Base-by-base conservation (phyloP, 768 basidiomycete species). In the Macrolepiota fuliginosa region DNA sequence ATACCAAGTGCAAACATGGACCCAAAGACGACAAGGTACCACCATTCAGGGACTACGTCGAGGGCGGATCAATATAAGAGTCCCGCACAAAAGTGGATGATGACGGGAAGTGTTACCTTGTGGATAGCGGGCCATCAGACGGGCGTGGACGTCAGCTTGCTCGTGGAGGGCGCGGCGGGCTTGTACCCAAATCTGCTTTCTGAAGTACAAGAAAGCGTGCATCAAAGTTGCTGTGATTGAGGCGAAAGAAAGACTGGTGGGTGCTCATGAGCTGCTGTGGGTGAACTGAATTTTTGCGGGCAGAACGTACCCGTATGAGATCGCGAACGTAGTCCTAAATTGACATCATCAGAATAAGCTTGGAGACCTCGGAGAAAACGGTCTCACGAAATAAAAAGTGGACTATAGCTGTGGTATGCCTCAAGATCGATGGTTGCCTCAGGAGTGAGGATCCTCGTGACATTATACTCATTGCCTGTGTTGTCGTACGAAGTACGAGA, bases 121-220 rank as follows among this genome's bases (percentile, higher is more conserved):
- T 1, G 76, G 78, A 70, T 94, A 94, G 58, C 74, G 72, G 5
- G 80, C 78, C 92, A 94, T 94, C 47, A 93, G 77, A 2, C 90
- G 81, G 4, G 89, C 89, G 67, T 94, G 91, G 60, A 93, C 84
- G 73, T 94, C 91, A 1, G 89, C 86, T 66, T 92, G 89, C 66
- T 92, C 92, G 45, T 80, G 73, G 69, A 91, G 77, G 7, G 90
- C 81, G 60, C 88, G 83, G 53, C 85, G 84, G 36, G 85, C 75
- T 69, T 91, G 89, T 0, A 71, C 71, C 84, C 83, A 87, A 54
- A 92, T 89, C 65, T 90, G 88, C 69, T 89, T 87, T 63, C 90
- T 82, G 79, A 85, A 90, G 72, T 83, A 91, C 32, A 92, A 75
- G 70, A 77, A 72, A 0, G 89, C 83, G 64, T 94, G 92, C 45